phyloP scores from a whole-genome alignment of 2,329 filamentous ascomycete genomes.

The Aspergillus flavus region DNA sequence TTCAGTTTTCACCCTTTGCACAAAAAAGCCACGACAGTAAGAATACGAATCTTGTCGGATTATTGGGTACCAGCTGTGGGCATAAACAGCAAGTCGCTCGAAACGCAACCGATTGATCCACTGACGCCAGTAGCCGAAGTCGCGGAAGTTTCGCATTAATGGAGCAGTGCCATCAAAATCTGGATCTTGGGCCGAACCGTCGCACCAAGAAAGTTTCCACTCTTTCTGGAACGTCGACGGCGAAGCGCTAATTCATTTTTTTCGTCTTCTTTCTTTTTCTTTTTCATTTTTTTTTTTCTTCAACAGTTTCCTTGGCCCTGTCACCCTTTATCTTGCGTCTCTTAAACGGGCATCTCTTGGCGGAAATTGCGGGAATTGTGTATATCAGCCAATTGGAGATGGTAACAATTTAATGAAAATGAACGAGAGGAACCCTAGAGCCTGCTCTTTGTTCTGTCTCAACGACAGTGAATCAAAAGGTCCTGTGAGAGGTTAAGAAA shows the following conservation, averaged over 20 bases:
- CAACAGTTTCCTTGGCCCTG: conserved; percentile 5
- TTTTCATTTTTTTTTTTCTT: conserved; percentile 3
- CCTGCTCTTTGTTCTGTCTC: background rate
- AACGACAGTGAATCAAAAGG: background rate
- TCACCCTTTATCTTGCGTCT: conserved; percentile 2
- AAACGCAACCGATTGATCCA: conserved; percentile 6
- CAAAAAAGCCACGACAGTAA: background rate
- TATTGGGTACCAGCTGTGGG: background rate
- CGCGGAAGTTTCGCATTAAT: conserved; percentile 24
- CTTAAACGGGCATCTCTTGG: conserved; percentile 5
- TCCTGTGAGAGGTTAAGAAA: background rate
- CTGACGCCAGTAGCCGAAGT: conserved; percentile 11
- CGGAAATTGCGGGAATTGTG: conserved; percentile 1
- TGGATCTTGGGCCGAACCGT: conserved; percentile 26
- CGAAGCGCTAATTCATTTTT: conserved; percentile 13
- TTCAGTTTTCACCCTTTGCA: conserved; percentile 7
- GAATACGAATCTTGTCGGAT: background rate
- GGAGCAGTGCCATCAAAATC: conserved; percentile 18
- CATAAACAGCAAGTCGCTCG: background rate
- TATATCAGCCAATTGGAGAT: background rate
- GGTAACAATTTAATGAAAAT: background rate
- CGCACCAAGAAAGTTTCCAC: conserved; percentile 20
- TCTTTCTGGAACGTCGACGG: conserved; percentile 24
- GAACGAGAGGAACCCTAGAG: background rate
- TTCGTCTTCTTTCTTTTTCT: conserved; percentile 13